A percentile compares a stretch with the other conserved stretches of the same genome.
Conservation (phyloP, 1,139 yeast species). For the Candida sanyaensis region DNA sequence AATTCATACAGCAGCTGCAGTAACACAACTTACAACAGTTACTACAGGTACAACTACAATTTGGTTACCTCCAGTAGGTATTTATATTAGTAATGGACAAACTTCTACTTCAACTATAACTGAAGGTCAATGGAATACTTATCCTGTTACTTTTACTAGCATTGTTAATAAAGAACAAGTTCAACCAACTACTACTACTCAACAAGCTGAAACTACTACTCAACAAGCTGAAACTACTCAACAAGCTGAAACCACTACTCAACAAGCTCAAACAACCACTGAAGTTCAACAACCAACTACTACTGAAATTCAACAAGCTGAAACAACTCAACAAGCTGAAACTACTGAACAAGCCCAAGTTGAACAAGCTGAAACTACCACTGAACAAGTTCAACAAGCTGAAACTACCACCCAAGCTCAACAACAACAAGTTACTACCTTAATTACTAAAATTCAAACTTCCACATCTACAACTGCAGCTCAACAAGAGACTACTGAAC, state of each 20-base stretch:
- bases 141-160: conserved; percentile 22
- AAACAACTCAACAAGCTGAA: conserved; percentile 3
- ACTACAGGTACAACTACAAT: conserved; percentile 63
- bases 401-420: conserved; percentile 3
- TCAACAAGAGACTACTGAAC: conserved; percentile 3
- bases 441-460: too few species aligned
- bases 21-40: conserved; percentile 53
- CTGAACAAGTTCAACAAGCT: conserved; percentile 2
- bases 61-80: conserved; percentile 69
- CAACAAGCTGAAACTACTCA: too few species aligned
- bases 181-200: conserved; percentile 16
- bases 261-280: too few species aligned
- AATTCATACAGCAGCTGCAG: conserved; percentile 61
- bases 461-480: too few species aligned
- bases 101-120: conserved; percentile 61
- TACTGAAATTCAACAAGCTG: too few species aligned
- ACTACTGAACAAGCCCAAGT: conserved; percentile 2
- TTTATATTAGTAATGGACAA: conserved; percentile 60
- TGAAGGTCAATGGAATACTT: conserved; percentile 29
- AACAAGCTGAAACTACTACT: conserved; percentile 13
- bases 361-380: conserved; percentile 6
- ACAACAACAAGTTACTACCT: conserved; percentile 4
- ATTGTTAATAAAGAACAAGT: conserved; percentile 12
- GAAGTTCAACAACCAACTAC: not conserved
- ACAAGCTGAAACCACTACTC: conserved; percentile 7